Percentiles rank a stretch among this genome's conserved stretches.
These are phyloP conservation scores for Colletotrichum sp. DNA, from an alignment of 2,329 filamentous ascomycete species.

Conservation along the genomic window DNA sequence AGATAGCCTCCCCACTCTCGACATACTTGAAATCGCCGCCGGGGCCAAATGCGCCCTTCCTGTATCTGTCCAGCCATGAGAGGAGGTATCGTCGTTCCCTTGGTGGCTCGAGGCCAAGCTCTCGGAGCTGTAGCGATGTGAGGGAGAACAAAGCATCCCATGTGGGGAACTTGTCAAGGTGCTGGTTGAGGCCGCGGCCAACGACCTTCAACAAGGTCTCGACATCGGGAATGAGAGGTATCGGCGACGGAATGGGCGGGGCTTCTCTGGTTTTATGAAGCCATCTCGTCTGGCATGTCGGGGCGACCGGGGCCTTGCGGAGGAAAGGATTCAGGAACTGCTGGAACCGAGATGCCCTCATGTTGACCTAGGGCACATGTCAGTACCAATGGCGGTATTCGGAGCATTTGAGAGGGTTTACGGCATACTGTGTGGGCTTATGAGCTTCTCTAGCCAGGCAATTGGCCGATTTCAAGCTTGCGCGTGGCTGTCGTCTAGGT, in stretches of 20 bases:
- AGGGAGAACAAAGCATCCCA: constrained; percentile 92
- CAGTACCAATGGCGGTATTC: background rate
- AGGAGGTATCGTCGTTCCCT: constrained; percentile 84
- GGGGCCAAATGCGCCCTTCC: constrained; percentile 76
- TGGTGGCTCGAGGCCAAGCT: constrained; percentile 86
- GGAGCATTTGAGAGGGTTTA: too few relatives aligned
- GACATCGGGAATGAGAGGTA: constrained; percentile 85
- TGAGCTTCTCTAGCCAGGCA: background rate
- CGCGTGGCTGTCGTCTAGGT: background rate
- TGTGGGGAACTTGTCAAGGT: constrained; percentile 84
- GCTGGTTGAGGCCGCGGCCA: constrained; percentile 82
- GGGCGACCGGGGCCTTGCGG: constrained; percentile 26
- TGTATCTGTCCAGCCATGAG: constrained; percentile 86
- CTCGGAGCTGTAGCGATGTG: constrained; percentile 76
- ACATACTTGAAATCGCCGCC: constrained; percentile 85
- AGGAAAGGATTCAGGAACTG: constrained; percentile 17
- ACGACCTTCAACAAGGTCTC: constrained; percentile 88
- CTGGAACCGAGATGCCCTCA: constrained; percentile 20
- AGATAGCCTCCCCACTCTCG: constrained; percentile 55
- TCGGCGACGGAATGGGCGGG: constrained; percentile 68
- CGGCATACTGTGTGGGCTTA: background rate
- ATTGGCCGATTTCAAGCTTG: background rate
- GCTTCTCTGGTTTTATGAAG: constrained; percentile 45
- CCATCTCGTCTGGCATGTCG: constrained; percentile 44
- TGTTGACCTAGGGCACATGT: constrained; percentile 9